Conservation (phyloP, 2,329 filamentous ascomycete genomes). For the Colletotrichum gigasporum region DNA sequence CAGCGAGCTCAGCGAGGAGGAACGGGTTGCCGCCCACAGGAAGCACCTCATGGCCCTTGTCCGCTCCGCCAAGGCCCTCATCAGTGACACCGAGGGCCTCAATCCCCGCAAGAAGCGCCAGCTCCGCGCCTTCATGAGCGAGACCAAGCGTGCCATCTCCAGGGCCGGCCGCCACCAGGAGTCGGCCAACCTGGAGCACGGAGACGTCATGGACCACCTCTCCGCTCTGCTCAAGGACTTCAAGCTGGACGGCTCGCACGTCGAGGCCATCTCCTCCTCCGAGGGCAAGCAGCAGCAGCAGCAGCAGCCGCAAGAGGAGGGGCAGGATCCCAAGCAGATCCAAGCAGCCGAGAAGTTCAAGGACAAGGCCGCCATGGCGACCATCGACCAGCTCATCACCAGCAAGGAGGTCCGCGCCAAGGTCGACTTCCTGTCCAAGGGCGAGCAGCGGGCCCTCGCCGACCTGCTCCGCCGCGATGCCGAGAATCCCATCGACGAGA, state of each 20-base stretch:
- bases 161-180: constrained; percentile 52
- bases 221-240: constrained; percentile 58
- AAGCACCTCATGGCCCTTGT: constrained; percentile 60
- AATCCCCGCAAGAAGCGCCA: constrained; percentile 79
- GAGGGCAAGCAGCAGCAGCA: constrained; percentile 42
- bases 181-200: constrained; percentile 41
- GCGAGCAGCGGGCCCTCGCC: constrained; percentile 64
- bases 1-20: constrained; percentile 35
- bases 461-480: constrained; percentile 69
- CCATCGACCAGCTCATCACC: constrained; percentile 11
- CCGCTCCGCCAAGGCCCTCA: constrained; percentile 66
- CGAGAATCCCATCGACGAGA: constrained; percentile 79
- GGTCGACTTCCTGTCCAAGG: constrained; percentile 46
- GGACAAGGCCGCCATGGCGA: constrained; percentile 8
- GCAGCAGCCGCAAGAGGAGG: constrained; percentile 39
- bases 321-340: constrained; percentile 7
- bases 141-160: constrained; percentile 70
- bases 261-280: constrained; percentile 35
- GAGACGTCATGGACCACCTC: constrained; percentile 64
- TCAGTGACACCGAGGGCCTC: constrained; percentile 62
- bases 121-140: constrained; percentile 76
- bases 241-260: constrained; percentile 46
- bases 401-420: constrained; percentile 30
- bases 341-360: too few species aligned
- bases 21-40: constrained; percentile 42